Conservation (phyloP, 768 basidiomycete species). For the Leccinum olivaceopallidum region DNA sequence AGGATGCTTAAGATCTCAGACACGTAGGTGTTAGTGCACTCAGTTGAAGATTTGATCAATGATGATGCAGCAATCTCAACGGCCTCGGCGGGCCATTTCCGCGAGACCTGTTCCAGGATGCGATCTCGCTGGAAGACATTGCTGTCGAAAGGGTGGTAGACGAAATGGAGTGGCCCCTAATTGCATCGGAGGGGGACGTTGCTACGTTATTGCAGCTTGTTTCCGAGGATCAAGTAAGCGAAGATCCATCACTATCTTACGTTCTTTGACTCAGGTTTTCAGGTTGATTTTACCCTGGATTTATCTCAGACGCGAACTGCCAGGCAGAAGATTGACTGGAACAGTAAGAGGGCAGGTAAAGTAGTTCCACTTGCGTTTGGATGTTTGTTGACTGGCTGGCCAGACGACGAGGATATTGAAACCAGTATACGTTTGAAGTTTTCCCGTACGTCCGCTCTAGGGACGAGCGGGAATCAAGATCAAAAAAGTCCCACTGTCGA, state of each 20-base stretch:
- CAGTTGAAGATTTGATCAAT: background rate
- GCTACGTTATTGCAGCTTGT: conserved; percentile 76
- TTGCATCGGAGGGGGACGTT: conserved; percentile 79
- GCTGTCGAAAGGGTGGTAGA: conserved; percentile 46
- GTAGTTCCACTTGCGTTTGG: background rate
- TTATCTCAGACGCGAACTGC: conserved; percentile 57
- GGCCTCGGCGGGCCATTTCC: conserved; percentile 64
- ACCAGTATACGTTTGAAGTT: conserved; percentile 56
- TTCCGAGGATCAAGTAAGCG: conserved; percentile 72
- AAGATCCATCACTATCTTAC: background rate
- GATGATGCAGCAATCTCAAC: conserved; percentile 57
- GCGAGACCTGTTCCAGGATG: conserved; percentile 71
- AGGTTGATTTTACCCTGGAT: conserved; percentile 79
- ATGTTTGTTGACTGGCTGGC: conserved; percentile 7
- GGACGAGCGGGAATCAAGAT: conserved; percentile 16
- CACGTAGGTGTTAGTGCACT: conserved; percentile 36
- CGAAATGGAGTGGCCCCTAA: conserved; percentile 78
- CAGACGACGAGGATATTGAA: conserved; percentile 87
- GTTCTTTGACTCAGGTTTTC: background rate
- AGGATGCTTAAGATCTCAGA: conserved; percentile 79
- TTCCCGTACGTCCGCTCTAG: conserved; percentile 14
- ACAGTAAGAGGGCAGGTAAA: conserved; percentile 86
- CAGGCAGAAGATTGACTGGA: conserved; percentile 68
- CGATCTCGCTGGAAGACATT: conserved; percentile 59
- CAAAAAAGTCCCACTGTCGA: conserved; percentile 14